phyloP scores from a whole-genome alignment of 202 grass and related monocot species.

The Alloteropsis angusta region DNA sequence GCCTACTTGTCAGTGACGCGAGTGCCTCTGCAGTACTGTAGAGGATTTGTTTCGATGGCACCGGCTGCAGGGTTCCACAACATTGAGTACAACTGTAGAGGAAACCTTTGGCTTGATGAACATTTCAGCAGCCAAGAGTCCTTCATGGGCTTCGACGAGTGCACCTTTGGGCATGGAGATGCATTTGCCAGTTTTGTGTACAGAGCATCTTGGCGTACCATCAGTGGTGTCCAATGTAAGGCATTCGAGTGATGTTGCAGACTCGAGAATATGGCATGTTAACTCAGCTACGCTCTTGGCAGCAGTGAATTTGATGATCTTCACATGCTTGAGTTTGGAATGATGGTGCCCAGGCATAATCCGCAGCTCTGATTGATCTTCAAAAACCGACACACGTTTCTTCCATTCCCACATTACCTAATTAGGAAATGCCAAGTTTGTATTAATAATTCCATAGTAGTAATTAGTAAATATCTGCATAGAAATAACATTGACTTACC shows the following conservation, averaged over 20 bases:
- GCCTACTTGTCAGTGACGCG: too few relatives aligned
- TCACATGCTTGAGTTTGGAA: neutral
- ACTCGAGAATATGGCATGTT: neutral
- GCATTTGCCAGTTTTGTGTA: neutral
- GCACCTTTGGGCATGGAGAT: neutral
- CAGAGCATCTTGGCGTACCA: neutral
- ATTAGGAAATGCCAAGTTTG: neutral
- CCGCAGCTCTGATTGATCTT: neutral
- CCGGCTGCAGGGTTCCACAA: neutral
- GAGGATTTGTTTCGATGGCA: neutral
- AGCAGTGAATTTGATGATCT: neutral
- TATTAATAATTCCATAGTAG: too few relatives aligned
- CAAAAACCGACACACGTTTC: neutral
- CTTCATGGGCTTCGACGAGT: neutral
- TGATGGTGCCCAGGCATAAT: neutral
- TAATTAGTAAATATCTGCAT: neutral
- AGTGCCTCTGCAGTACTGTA: too few relatives aligned
- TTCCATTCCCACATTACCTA: neutral
- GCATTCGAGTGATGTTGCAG: too few relatives aligned
- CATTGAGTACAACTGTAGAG: neutral
- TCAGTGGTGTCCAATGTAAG: slow-evolving; percentile 5
- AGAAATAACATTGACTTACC: neutral
- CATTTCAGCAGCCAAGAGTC: neutral
- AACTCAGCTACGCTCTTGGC: neutral
- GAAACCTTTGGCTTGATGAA: neutral